Percentiles rank a stretch among this genome's conserved stretches.
Conservation (phyloP, 257 asterid genomes). For the Solanum virginianum region DNA sequence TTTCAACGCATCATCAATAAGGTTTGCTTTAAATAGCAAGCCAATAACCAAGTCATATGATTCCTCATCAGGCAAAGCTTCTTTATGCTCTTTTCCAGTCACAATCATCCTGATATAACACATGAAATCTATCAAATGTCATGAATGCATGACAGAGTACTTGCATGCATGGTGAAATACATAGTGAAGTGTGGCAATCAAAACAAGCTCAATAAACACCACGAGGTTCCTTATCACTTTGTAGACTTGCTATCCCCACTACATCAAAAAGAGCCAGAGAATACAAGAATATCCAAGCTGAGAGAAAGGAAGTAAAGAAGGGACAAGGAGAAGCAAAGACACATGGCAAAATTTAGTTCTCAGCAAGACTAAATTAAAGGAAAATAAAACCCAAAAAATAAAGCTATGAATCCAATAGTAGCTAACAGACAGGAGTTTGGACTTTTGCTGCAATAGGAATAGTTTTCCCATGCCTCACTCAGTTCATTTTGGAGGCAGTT, state of each 20-base stretch:
- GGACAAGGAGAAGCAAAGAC: neutral
- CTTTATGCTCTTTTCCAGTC: constrained; percentile 51
- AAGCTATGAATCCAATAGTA: neutral
- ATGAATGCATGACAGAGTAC: neutral
- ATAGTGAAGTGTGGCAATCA: neutral
- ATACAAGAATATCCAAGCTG: neutral
- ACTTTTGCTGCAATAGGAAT: neutral
- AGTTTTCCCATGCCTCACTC: neutral
- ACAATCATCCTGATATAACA: constrained; percentile 66
- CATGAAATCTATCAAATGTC: constrained; percentile 9
- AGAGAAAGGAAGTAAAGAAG: neutral
- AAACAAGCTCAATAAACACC: neutral
- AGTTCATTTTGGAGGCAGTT: neutral
- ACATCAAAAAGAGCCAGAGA: neutral
- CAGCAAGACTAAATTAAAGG: neutral
- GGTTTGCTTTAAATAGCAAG: constrained; percentile 46
- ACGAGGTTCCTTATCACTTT: neutral
- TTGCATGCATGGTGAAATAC: neutral
- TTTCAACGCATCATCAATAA: constrained; percentile 58
- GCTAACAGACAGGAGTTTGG: neutral
- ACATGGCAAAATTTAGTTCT: neutral
- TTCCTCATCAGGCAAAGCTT: constrained; percentile 74
- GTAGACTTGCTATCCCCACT: neutral
- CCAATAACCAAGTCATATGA: constrained; percentile 65
- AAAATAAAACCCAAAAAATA: neutral